These are phyloP conservation scores for Lagenaria siceraria DNA, from an alignment of 306 rosid species.

Conservation along the genomic window DNA sequence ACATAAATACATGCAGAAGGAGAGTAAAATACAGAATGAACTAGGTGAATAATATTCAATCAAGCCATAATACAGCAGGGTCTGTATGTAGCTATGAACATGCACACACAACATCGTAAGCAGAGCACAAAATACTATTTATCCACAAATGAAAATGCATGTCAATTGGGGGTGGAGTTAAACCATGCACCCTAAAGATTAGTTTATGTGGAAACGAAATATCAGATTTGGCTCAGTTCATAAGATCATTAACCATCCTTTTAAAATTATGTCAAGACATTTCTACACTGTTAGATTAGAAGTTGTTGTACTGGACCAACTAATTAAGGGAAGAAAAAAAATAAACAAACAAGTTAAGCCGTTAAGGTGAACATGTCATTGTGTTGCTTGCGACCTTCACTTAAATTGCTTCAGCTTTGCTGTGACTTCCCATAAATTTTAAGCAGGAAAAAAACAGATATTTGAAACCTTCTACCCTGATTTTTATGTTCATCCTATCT, in stretches of 20 bases:
- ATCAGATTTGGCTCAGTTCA: not conserved
- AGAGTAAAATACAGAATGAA: not conserved
- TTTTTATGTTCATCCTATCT: not conserved
- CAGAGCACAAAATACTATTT: not conserved
- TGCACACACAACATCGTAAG: not conserved
- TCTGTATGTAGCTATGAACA: not conserved
- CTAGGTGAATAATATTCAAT: not conserved
- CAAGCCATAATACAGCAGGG: not conserved
- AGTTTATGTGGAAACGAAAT: not conserved
- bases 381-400: not conserved
- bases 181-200: not conserved
- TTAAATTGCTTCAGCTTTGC: not conserved
- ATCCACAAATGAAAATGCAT: not conserved
- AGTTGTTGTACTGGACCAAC: not conserved
- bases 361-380: not conserved
- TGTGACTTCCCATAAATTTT: not conserved
- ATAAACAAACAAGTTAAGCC: not conserved
- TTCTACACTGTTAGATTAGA: not conserved
- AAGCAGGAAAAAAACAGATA: not conserved
- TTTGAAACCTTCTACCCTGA: not conserved
- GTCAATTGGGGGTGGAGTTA: not conserved
- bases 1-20: not conserved
- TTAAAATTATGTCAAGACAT: not conserved
- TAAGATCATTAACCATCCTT: not conserved
- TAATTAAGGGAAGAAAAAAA: not conserved